phyloP scores from a whole-genome alignment of 2,329 filamentous ascomycete species.

The Fusarium verrucosum region DNA sequence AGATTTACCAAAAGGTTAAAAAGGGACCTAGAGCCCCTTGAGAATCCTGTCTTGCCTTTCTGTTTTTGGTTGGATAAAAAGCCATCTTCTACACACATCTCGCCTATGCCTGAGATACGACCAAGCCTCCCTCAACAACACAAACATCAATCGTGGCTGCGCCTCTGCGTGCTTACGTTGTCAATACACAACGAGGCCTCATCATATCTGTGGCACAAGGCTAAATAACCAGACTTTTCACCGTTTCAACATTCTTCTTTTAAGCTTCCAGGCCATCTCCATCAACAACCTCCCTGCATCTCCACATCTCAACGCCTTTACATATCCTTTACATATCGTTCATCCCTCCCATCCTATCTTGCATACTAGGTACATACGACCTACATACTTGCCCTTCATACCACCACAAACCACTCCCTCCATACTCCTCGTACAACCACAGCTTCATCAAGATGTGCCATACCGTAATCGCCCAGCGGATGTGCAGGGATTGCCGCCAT shows the following conservation, averaged over 20 bases:
- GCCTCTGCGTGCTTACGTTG: conserved; percentile 37
- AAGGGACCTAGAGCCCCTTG: conserved; percentile 17
- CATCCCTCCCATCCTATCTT: not conserved
- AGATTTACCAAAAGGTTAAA: conserved; percentile 31
- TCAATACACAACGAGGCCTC: conserved; percentile 35
- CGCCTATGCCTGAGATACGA: conserved; percentile 33
- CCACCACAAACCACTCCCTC: conserved; percentile 1
- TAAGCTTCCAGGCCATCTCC: conserved; percentile 20
- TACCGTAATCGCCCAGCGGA: conserved; percentile 45
- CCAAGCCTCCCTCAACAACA: conserved; percentile 31
- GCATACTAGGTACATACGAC: not conserved
- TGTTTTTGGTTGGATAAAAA: conserved; percentile 34
- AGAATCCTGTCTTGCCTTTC: not conserved
- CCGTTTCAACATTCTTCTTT: conserved; percentile 14
- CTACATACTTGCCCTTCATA: not conserved
- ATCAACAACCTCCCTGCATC: not conserved
- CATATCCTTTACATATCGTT: conserved; percentile 4
- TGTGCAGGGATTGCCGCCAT: conserved; percentile 43
- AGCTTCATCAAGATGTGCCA: conserved; percentile 43
- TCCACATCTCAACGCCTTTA: conserved; percentile 1
- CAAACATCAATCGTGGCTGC: conserved; percentile 24
- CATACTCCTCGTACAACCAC: conserved; percentile 14
- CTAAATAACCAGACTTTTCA: conserved; percentile 30
- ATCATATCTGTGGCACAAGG: conserved; percentile 28
- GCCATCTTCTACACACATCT: conserved; percentile 2